Evolutionary conservation across 2,329 filamentous ascomycete genomes (phyloP), one percentile per base, ranked within the genome.

Genomic region (Exserohilum turcica): DNA sequence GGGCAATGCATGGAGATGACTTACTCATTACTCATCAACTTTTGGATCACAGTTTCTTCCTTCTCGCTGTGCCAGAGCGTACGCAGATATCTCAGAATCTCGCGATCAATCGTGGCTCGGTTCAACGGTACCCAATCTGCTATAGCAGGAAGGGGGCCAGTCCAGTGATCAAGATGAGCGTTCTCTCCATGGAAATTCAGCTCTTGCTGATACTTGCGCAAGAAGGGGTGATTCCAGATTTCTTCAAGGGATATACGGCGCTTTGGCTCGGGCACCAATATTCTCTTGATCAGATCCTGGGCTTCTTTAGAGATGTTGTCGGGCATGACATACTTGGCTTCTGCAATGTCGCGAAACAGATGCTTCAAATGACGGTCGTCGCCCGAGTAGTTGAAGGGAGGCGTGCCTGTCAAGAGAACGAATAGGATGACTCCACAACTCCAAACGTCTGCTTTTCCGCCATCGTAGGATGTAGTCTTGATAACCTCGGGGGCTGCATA

Each of bases 401-500:
- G 84, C 21, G 84, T 86, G 1, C 91, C 92, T 19, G 89, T 89
- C 18, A 99, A 81, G 77, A 96, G 87, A 9, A 92, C 92, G 71
- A 89, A 99, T 0, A 99, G 76, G 52, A 87, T 86, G 50, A 87
- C 84, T 64, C 85, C 85, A 61, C 84, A 86, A 71, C 92, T 97
- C 94, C 94, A 99, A 42, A 97, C 89, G 67, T 99, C 94, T 6
- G 91, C 91, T 67, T 86, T 87, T 47, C 91, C 89, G 9, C 93
- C 94, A 49, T 88, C 86, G 71, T 99, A 99, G 36, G 83, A 83
- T 31, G 82, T 82, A 35, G 87, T 88, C 61, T 86, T 85, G 57
- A 97, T 88, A 29, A 99, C 85, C 72, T 99, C 94, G 0, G 94
- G 94, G 0, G 94, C 92, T 15, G 93, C 93, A 67, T 99, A 99